Evolutionary conservation across 306 rosid species (phyloP).

Genomic region (Albizia julibrissin): DNA sequence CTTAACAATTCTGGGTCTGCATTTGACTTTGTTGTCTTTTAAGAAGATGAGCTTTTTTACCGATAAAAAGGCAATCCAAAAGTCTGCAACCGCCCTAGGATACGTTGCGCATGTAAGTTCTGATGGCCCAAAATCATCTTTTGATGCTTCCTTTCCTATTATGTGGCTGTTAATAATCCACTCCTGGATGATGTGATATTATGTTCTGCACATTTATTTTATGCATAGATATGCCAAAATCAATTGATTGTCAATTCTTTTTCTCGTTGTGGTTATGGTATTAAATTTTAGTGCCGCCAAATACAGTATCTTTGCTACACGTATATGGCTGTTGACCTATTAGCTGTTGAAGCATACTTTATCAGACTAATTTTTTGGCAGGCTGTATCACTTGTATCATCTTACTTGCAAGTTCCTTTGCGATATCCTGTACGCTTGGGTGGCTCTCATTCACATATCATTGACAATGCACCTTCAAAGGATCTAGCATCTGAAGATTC

Average conservation of each 20-base stretch:
- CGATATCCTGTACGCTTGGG: slow-evolving; percentile 86
- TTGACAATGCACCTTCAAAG: slow-evolving; percentile 78
- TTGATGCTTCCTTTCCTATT: slow-evolving; percentile 11
- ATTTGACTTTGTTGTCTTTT: slow-evolving; percentile 78
- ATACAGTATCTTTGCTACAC: slow-evolving; percentile 13
- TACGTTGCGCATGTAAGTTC: slow-evolving; percentile 85
- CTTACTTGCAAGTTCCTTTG: slow-evolving; percentile 84
- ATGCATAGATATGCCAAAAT: slow-evolving; percentile 1
- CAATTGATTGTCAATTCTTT: slow-evolving; percentile 27
- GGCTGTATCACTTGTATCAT: slow-evolving; percentile 89
- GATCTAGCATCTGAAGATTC: slow-evolving; percentile 61
- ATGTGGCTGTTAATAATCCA: background rate
- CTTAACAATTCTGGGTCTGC: slow-evolving; percentile 85
- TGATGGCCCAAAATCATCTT: slow-evolving; percentile 15
- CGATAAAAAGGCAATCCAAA: slow-evolving; percentile 91
- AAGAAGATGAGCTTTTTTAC: slow-evolving; percentile 83
- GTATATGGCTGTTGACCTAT: slow-evolving; percentile 27
- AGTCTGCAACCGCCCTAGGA: slow-evolving; percentile 91
- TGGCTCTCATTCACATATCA: slow-evolving; percentile 80
- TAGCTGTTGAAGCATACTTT: slow-evolving; percentile 36
- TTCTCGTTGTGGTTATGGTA: slow-evolving; percentile 12
- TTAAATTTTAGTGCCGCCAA: slow-evolving; percentile 16
- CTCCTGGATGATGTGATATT: background rate
- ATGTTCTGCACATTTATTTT: slow-evolving; percentile 1
- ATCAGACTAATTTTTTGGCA: slow-evolving; percentile 51